Evolutionary conservation across 2,329 filamentous ascomycete species (phyloP).

Genomic region (Aspergillus glaucus): DNA sequence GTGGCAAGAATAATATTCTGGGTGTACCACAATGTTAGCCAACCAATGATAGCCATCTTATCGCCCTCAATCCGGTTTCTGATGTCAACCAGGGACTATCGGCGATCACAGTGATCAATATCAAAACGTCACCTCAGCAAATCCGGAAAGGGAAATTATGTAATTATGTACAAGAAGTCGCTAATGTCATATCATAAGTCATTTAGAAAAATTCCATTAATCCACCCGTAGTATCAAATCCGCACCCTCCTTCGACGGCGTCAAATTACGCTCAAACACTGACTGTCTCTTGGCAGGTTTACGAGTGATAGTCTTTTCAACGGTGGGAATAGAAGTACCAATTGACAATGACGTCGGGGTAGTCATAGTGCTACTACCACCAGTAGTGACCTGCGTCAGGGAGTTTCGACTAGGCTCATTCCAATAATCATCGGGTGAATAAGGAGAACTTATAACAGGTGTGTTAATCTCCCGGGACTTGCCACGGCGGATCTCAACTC

Average conservation of each 20-base stretch:
- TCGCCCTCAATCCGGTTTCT: no score
- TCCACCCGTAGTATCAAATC: constrained; percentile 30
- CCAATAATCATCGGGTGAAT: constrained; percentile 27
- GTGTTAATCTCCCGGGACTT: constrained; percentile 14
- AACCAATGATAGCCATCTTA: no score
- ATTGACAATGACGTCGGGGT: neutral
- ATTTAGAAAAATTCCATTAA: constrained; percentile 4
- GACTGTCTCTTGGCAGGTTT: constrained; percentile 18
- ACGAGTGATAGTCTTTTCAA: constrained; percentile 2
- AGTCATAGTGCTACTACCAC: neutral
- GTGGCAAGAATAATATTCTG: no score
- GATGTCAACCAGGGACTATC: no score
- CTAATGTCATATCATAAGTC: no score
- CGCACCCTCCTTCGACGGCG: constrained; percentile 23
- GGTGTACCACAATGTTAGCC: no score
- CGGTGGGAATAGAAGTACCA: constrained; percentile 3
- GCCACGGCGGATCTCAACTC: constrained; percentile 25
- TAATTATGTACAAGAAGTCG: no score
- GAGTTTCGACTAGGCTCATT: constrained; percentile 10
- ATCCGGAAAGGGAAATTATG: no score
- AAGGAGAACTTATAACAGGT: constrained; percentile 17
- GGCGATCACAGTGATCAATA: no score
- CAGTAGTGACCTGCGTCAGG: neutral
- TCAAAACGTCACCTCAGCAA: no score
- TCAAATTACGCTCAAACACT: constrained; percentile 23